Conservation (phyloP, 257 asterid genomes). For the Salvia splendens region DNA sequence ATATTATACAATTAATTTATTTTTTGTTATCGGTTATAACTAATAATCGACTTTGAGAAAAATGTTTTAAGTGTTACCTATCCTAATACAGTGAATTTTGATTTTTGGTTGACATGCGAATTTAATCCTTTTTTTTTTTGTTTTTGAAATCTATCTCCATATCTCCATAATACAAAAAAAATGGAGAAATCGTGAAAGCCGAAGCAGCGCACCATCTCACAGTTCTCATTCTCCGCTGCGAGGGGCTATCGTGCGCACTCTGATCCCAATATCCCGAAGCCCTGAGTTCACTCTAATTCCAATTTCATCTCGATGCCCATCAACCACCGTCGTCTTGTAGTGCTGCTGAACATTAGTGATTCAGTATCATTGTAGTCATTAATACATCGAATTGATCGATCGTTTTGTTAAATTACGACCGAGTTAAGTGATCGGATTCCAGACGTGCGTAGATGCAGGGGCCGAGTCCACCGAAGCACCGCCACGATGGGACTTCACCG, state of each 20-base stretch:
- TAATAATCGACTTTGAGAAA: no score
- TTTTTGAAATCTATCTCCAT: no score
- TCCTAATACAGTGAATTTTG: no score
- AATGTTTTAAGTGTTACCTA: no score
- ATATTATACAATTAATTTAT: no score
- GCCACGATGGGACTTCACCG: slow-evolving; percentile 99
- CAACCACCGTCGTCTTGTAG: background rate
- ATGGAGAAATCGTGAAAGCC: slow-evolving; percentile 20
- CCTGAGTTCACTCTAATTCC: slow-evolving; percentile 33
- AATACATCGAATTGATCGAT: slow-evolving; percentile 36
- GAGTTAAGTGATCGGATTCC: slow-evolving; percentile 32
- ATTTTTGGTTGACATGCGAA: no score
- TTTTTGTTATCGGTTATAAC: no score
- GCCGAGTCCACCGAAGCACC: slow-evolving; percentile 90
- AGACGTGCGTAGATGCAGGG: slow-evolving; percentile 56
- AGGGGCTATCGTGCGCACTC: slow-evolving; percentile 28
- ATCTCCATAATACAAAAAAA: background rate
- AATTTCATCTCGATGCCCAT: background rate
- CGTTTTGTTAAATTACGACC: slow-evolving; percentile 20
- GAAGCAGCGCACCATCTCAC: slow-evolving; percentile 30
- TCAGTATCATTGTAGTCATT: slow-evolving; percentile 24
- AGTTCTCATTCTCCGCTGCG: slow-evolving; percentile 38
- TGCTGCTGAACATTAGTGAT: slow-evolving; percentile 13
- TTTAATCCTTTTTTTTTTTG: no score
- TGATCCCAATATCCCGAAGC: slow-evolving; percentile 45